Percentiles rank a stretch among this genome's conserved stretches.
Conservation (phyloP, 2,329 filamentous ascomycete genomes). For the Trichoderma gracile region DNA sequence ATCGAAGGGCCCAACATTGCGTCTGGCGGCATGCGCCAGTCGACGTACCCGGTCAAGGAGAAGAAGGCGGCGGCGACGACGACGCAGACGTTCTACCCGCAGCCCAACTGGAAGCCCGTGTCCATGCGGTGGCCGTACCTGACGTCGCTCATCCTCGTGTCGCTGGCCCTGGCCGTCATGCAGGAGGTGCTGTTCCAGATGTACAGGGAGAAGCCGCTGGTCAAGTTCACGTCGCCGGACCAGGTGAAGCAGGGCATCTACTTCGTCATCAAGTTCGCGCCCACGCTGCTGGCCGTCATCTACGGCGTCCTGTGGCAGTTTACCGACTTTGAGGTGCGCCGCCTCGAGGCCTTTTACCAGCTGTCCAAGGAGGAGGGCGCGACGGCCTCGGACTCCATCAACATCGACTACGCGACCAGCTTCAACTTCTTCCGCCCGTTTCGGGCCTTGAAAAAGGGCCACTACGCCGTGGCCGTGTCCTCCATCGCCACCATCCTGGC, state of each 20-base stretch:
- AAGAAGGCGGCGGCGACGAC: conserved; percentile 33
- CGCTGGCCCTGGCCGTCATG: conserved; percentile 51
- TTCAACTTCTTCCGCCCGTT: conserved; percentile 67
- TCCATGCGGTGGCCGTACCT: conserved; percentile 66
- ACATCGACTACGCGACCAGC: conserved; percentile 72
- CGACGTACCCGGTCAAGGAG: conserved; percentile 42
- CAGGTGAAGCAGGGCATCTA: conserved; percentile 55
- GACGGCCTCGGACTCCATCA: conserved; percentile 65
- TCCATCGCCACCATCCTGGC: conserved; percentile 66
- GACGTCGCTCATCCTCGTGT: conserved; percentile 53
- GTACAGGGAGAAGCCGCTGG: conserved; percentile 47
- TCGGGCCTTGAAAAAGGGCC: conserved; percentile 59
- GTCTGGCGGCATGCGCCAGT: conserved; percentile 39
- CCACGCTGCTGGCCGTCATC: conserved; percentile 60
- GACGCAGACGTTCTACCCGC: conserved; percentile 58
- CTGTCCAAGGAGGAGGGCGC: conserved; percentile 62
- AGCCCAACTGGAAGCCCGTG: conserved; percentile 67
- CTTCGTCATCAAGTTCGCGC: conserved; percentile 64
- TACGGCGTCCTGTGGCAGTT: conserved; percentile 68
- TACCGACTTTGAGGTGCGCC: conserved; percentile 65
- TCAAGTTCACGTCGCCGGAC: conserved; percentile 51
- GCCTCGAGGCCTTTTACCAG: conserved; percentile 68
- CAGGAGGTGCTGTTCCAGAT: conserved; percentile 58
- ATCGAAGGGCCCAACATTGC: conserved; percentile 47
- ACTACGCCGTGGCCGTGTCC: conserved; percentile 68